Conservation (phyloP, 805 yeast genomes). For the Saitoella complicata region DNA sequence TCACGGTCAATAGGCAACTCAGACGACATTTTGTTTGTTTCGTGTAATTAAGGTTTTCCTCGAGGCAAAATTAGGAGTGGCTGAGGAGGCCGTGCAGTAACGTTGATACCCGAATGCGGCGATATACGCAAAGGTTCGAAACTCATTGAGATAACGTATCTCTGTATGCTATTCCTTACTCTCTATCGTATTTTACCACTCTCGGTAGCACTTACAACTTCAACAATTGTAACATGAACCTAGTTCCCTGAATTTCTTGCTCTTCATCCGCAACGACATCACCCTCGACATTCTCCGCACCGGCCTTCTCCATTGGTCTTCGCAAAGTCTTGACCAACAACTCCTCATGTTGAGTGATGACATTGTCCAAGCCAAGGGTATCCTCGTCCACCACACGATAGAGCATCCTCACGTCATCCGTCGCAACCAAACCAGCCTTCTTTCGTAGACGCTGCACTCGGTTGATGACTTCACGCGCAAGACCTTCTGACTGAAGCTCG, state of each 20-base stretch:
- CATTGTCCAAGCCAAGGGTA: constrained; percentile 44
- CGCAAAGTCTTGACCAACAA: constrained; percentile 66
- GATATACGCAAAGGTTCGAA: neutral
- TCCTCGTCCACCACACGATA: constrained; percentile 46
- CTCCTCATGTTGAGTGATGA: constrained; percentile 48
- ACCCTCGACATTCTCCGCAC: constrained; percentile 28
- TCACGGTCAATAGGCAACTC: neutral
- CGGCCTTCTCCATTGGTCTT: constrained; percentile 35
- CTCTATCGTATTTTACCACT: neutral
- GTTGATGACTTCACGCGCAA: constrained; percentile 90
- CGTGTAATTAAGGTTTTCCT: neutral
- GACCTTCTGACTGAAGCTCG: constrained; percentile 82
- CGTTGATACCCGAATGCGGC: too few relatives aligned
- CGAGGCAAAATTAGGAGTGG: neutral
- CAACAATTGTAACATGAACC: constrained; percentile 12
- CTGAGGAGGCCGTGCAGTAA: neutral
- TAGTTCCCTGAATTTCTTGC: constrained; percentile 32
- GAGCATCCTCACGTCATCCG: constrained; percentile 86
- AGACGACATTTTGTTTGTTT: neutral
- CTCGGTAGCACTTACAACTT: constrained; percentile 8
- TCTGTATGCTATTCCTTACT: neutral
- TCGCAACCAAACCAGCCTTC: constrained; percentile 85
- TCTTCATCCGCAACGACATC: constrained; percentile 73
- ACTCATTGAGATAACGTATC: neutral
- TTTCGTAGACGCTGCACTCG: constrained; percentile 95